Conservation (phyloP, 164 flowering plant species). For the Chimonanthus salicifolius region DNA sequence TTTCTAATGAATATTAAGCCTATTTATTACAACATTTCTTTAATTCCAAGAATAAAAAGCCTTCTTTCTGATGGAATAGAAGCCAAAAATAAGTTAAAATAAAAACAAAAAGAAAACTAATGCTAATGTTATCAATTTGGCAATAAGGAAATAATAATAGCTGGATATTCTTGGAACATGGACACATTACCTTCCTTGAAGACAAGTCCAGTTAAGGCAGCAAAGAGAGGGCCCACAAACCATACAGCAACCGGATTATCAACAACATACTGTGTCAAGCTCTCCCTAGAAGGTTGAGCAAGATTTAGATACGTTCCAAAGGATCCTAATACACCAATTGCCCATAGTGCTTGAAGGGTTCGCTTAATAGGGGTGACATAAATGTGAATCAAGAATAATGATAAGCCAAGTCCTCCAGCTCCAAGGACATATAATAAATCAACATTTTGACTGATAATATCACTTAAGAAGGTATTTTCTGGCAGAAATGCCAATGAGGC, state of each 20-base stretch:
- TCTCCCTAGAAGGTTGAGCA: constrained; percentile 61
- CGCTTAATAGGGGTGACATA: constrained; percentile 89
- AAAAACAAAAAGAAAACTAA: neutral
- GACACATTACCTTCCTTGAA: constrained; percentile 84
- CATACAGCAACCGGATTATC: constrained; percentile 67
- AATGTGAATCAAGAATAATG: constrained; percentile 79
- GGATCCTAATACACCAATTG: constrained; percentile 70
- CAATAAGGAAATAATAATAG: neutral
- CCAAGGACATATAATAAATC: constrained; percentile 59
- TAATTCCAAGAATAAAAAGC: no score
- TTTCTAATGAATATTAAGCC: no score
- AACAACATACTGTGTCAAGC: constrained; percentile 59
- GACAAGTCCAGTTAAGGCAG: constrained; percentile 89
- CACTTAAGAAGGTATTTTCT: constrained; percentile 23
- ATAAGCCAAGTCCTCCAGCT: constrained; percentile 77
- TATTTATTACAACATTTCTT: no score
- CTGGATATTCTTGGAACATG: neutral
- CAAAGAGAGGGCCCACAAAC: constrained; percentile 95
- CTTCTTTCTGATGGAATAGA: neutral
- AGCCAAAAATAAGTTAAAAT: neutral
- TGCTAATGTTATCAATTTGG: neutral
- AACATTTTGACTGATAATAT: constrained; percentile 32
- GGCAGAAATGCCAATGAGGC: constrained; percentile 68
- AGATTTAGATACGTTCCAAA: constrained; percentile 40
- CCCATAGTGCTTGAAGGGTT: constrained; percentile 90